phyloP scores from a whole-genome alignment of 2,329 filamentous ascomycete species.

The Lojkania enalia region DNA sequence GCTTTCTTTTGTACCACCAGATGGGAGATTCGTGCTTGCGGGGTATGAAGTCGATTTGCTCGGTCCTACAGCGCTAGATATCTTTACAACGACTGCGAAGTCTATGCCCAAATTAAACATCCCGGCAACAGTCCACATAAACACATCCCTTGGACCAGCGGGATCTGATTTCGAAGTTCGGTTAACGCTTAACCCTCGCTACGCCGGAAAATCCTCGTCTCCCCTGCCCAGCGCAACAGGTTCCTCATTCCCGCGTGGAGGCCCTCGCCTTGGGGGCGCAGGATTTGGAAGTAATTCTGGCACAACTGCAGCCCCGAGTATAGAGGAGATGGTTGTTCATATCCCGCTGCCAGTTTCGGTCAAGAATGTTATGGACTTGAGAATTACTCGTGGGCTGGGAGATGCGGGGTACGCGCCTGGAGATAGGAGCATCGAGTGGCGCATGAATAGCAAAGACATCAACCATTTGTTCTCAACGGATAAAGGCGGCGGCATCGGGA shows the following conservation, averaged over 20 bases:
- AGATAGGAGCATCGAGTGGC: constrained; percentile 78
- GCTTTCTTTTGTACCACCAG: constrained; percentile 93
- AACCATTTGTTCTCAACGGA: constrained; percentile 47
- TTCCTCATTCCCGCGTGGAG: constrained; percentile 20
- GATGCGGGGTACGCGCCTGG: constrained; percentile 80
- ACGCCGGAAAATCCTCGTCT: constrained; percentile 43
- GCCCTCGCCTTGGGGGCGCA: constrained; percentile 18
- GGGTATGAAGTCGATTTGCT: constrained; percentile 93
- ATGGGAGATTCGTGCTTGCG: constrained; percentile 89
- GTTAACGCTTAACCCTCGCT: constrained; percentile 65
- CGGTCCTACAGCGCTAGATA: constrained; percentile 61
- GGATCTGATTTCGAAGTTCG: constrained; percentile 90
- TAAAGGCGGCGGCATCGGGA: constrained; percentile 56
- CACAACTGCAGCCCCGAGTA: constrained; percentile 42
- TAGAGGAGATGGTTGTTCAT: constrained; percentile 78
- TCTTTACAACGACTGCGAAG: constrained; percentile 32
- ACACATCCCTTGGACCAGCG: constrained; percentile 72
- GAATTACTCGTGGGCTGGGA: constrained; percentile 75
- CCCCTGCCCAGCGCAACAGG: constrained; percentile 43
- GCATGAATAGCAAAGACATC: constrained; percentile 76
- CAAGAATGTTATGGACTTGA: constrained; percentile 79
- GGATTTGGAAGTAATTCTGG: constrained; percentile 37
- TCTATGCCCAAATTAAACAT: constrained; percentile 66
- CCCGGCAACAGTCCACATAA: constrained; percentile 80
- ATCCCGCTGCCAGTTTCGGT: constrained; percentile 80